Conservation (phyloP, 768 basidiomycete species). For the Lactifluus hygrophoroides region DNA sequence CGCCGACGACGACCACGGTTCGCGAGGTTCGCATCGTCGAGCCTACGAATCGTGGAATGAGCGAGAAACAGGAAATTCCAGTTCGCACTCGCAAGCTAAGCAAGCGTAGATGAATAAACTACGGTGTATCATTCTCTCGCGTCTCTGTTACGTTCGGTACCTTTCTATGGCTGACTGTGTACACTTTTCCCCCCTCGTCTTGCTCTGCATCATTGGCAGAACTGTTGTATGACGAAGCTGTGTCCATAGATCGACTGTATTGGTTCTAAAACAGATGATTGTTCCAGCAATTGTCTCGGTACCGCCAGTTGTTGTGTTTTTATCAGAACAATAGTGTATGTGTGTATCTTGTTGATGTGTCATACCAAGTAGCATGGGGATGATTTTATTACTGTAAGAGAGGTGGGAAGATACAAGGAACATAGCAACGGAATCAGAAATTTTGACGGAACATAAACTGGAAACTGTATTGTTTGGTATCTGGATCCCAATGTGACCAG, state of each 20-base stretch:
- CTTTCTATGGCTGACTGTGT: background rate
- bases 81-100: slow-evolving; percentile 7
- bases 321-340: slow-evolving; percentile 6
- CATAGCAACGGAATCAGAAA: slow-evolving; percentile 24
- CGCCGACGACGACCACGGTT: too few species aligned
- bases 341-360: background rate
- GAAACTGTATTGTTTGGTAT: slow-evolving; percentile 96
- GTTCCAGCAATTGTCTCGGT: background rate
- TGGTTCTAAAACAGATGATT: background rate
- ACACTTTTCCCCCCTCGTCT: background rate
- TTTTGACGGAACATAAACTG: slow-evolving; percentile 87
- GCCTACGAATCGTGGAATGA: background rate
- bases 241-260: background rate
- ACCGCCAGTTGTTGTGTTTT: background rate
- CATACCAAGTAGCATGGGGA: background rate
- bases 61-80: background rate
- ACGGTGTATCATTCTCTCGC: background rate
- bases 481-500: slow-evolving; percentile 99
- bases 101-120: slow-evolving; percentile 9
- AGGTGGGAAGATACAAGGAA: background rate
- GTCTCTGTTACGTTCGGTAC: background rate
- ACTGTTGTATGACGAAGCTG: background rate
- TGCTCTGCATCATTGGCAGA: background rate
- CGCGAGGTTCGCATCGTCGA: slow-evolving; percentile 11
- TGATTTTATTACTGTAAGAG: background rate